Evolutionary conservation across 495 filamentous ascomycete species (phyloP).

Genomic region (Lasiosphaeria miniovina): DNA sequence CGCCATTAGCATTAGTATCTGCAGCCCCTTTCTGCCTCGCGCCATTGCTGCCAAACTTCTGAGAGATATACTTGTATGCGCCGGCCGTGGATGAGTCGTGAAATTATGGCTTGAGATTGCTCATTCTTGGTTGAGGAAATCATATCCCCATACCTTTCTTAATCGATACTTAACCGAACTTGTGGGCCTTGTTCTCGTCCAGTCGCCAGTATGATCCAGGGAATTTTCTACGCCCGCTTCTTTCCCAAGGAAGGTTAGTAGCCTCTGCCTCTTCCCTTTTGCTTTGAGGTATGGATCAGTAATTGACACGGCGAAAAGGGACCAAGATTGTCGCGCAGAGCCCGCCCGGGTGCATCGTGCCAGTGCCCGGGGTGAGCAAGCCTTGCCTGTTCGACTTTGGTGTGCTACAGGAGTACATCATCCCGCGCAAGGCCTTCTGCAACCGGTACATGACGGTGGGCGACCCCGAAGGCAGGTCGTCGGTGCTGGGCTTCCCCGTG

Average conservation of each 20-base stretch:
- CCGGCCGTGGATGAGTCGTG: too few relatives aligned
- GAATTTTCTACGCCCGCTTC: slow-evolving; percentile 94
- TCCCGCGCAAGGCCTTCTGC: slow-evolving; percentile 89
- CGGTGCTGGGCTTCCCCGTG: slow-evolving; percentile 84
- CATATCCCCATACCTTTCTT: too few relatives aligned
- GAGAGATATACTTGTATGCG: too few relatives aligned
- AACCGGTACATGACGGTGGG: slow-evolving; percentile 79
- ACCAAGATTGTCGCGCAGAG: slow-evolving; percentile 75
- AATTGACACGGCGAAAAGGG: slow-evolving; percentile 47
- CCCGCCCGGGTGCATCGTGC: slow-evolving; percentile 71
- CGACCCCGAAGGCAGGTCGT: slow-evolving; percentile 65
- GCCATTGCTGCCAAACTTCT: too few relatives aligned
- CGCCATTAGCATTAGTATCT: too few relatives aligned
- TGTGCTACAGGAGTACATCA: slow-evolving; percentile 81
- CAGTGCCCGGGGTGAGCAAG: slow-evolving; percentile 45
- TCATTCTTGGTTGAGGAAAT: too few relatives aligned
- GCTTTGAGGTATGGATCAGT: background rate
- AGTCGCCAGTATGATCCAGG: slow-evolving; percentile 68
- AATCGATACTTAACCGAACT: too few relatives aligned
- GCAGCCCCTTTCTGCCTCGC: too few relatives aligned
- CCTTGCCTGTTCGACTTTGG: slow-evolving; percentile 77
- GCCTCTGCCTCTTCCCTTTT: background rate
- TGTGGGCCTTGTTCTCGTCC: too few relatives aligned
- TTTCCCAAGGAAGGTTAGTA: slow-evolving; percentile 77
- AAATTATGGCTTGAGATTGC: too few relatives aligned